Evolutionary conservation across 1,284 basidiomycete genomes (phyloP).

Genomic region (Cryptococcus sp.): DNA sequence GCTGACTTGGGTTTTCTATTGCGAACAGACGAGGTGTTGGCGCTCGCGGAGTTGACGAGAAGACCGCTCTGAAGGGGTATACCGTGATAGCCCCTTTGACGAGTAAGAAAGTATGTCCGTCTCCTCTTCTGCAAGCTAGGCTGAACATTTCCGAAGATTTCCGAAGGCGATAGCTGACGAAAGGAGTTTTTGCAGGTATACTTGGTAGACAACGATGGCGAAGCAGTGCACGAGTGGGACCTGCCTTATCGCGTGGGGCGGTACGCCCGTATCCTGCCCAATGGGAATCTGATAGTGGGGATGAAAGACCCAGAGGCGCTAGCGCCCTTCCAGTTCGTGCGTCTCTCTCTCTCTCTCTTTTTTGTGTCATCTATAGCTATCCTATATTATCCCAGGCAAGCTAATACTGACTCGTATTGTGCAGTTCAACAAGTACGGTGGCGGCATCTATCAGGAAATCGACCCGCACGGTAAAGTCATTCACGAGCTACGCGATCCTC

Average conservation of each 20-base stretch:
- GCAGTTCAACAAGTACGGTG: conserved; percentile 30
- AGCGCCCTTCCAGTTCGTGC: conserved; percentile 25
- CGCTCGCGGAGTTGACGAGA: conserved; percentile 19
- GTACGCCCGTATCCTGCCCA: conserved; percentile 21
- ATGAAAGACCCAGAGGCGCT: conserved; percentile 27
- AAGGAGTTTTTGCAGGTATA: conserved; percentile 18
- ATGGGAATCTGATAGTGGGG: conserved; percentile 23
- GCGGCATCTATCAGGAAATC: conserved; percentile 24
- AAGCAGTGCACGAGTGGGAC: conserved; percentile 21
- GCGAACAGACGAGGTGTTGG: conserved; percentile 17
- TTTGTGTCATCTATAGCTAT: background rate
- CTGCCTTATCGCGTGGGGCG: conserved; percentile 24
- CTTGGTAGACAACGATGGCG: conserved; percentile 22
- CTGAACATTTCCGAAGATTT: too few relatives aligned
- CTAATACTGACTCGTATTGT: background rate
- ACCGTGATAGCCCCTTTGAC: conserved; percentile 25
- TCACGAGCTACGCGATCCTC: conserved; percentile 23
- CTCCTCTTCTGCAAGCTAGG: background rate
- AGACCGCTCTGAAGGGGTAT: conserved; percentile 19
- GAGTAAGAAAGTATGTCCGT: conserved; percentile 18
- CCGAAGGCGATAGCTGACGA: too few relatives aligned
- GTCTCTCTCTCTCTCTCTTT: background rate
- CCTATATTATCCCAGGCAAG: background rate
- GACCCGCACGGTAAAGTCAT: conserved; percentile 18
- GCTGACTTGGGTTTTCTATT: background rate